Conservation (phyloP, 352 stramenopile species). For the Phytophthora niederhauseri region DNA sequence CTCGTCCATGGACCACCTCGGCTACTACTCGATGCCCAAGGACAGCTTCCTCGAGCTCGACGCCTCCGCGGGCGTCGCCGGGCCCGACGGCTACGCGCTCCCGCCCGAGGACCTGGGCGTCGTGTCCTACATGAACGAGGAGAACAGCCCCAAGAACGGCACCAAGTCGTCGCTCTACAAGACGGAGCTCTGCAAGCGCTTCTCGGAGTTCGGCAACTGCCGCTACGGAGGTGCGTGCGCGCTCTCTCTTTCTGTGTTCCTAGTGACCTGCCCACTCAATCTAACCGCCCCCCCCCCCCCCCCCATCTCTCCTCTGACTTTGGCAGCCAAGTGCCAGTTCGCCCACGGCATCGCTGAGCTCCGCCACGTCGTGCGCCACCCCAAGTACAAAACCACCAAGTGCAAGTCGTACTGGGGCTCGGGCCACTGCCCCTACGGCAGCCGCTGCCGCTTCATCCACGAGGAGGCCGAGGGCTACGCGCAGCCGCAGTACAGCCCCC, state of each 20-base stretch:
- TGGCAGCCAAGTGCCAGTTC: slow-evolving; percentile 88
- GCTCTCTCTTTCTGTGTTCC: not conserved
- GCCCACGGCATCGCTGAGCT: slow-evolving; percentile 82
- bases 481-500: slow-evolving; percentile 60
- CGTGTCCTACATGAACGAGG: slow-evolving; percentile 67
- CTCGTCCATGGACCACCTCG: slow-evolving; percentile 83
- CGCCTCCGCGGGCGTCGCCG: slow-evolving; percentile 34
- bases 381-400: slow-evolving; percentile 93
- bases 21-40: slow-evolving; percentile 85
- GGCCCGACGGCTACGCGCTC: slow-evolving; percentile 48
- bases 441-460: slow-evolving; percentile 90
- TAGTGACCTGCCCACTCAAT: not conserved
- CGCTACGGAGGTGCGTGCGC: slow-evolving; percentile 71
- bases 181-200: slow-evolving; percentile 89
- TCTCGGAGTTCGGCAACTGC: slow-evolving; percentile 87
- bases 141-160: slow-evolving; percentile 85
- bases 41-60: slow-evolving; percentile 76
- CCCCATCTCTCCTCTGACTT: not conserved
- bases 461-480: slow-evolving; percentile 73
- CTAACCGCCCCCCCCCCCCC: not conserved
- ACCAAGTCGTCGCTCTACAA: slow-evolving; percentile 90
- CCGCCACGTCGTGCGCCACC: slow-evolving; percentile 85
- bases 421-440: slow-evolving; percentile 87
- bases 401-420: slow-evolving; percentile 93
- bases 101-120: slow-evolving; percentile 49